These are phyloP conservation scores for Astraeus odoratus DNA, from an alignment of 768 basidiomycete species.

Conservation along the genomic window DNA sequence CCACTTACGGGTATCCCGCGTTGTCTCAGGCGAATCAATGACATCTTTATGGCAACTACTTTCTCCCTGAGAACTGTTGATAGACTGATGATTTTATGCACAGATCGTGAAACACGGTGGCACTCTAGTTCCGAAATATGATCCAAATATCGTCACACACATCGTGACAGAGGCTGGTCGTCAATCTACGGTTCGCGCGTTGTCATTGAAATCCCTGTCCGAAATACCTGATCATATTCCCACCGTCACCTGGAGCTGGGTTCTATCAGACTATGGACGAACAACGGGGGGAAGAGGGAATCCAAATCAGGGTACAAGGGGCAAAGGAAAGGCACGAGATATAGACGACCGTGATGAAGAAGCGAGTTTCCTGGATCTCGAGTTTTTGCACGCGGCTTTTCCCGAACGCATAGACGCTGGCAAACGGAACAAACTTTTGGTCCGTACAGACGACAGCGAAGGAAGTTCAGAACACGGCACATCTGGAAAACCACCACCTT, in stretches of 20 bases:
- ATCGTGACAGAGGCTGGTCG: conserved; percentile 47
- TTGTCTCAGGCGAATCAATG: background rate
- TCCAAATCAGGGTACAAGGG: conserved; percentile 3
- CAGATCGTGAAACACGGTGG: conserved; percentile 65
- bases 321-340: conserved; percentile 10
- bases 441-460: background rate
- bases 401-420: conserved; percentile 42
- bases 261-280: conserved; percentile 34
- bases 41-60: background rate
- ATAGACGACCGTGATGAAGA: conserved; percentile 1
- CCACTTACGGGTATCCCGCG: no score
- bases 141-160: conserved; percentile 53
- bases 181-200: conserved; percentile 25
- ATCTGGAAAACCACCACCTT: no score
- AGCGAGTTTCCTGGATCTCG: conserved; percentile 24
- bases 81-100: conserved; percentile 2
- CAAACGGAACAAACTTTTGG: conserved; percentile 9
- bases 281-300: conserved; percentile 12
- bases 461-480: background rate
- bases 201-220: conserved; percentile 42
- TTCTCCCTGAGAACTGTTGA: background rate
- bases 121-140: conserved; percentile 50
- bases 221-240: conserved; percentile 64
- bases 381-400: conserved; percentile 44
- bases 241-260: conserved; percentile 60